Evolutionary conservation across 176 grass and related monocot species (phyloP).

Genomic region (Triticum monococcum): DNA sequence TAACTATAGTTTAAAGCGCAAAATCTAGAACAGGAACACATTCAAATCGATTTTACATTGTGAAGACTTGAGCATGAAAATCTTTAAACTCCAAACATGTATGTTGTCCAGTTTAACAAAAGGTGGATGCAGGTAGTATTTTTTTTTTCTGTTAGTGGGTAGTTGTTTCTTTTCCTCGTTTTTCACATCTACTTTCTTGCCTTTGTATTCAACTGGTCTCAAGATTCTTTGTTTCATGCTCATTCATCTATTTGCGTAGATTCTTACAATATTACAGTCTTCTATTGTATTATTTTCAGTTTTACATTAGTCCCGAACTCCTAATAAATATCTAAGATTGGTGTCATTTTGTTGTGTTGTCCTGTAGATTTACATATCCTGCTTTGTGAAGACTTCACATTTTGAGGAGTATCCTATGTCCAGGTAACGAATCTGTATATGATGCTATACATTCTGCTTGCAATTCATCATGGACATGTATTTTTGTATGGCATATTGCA

Average conservation of each 20-base stretch:
- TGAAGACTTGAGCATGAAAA: conserved; percentile 9
- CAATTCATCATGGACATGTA: conserved; percentile 5
- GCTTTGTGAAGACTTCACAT: conserved; percentile 94
- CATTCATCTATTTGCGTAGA: conserved; percentile 2
- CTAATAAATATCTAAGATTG: conserved; percentile 18
- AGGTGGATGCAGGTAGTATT: background rate
- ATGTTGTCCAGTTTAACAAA: background rate
- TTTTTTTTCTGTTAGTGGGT: background rate
- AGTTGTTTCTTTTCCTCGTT: background rate
- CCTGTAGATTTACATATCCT: conserved; percentile 85
- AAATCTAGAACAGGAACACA: conserved; percentile 1
- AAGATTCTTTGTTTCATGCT: conserved; percentile 28
- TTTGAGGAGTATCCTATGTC: conserved; percentile 89
- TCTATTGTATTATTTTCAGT: conserved; percentile 11
- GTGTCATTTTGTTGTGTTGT: conserved; percentile 28
- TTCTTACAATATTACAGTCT: background rate
- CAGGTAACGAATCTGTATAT: conserved; percentile 54
- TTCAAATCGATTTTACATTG: background rate
- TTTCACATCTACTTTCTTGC: background rate
- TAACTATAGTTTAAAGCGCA: background rate
- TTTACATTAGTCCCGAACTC: background rate
- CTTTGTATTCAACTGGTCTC: background rate
- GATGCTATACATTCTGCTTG: conserved; percentile 5
- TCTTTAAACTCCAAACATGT: background rate
- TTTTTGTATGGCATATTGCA: background rate